Base-by-base conservation (phyloP, 2,329 filamentous ascomycete species). In the Aurifilum marmelostoma region DNA sequence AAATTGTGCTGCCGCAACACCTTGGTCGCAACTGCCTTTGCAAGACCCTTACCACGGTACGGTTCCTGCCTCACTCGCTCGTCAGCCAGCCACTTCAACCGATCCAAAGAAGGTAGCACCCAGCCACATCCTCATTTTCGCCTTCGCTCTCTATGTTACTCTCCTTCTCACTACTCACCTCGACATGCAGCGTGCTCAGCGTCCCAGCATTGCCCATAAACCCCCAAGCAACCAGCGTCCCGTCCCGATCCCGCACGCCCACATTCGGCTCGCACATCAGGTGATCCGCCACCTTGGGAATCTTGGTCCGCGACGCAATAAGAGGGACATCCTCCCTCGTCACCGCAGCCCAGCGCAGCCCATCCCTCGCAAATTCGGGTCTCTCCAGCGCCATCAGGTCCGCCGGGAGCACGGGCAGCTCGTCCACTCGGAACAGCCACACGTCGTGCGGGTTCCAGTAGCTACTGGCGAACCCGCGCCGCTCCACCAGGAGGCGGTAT, bases 1-100 rank as follows among this genome's bases (percentile, higher is more conserved):
- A 82, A 87, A 43, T 84, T 79, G 61, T 83, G 80, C 52, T 88
- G 83, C 4, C 79, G 79, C 60, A 92, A 83, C 2, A 92, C 76
- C 75, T 85, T 90, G 32, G 82, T 79, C 0, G 86, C 85, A 4
- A 92, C 79, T 0, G 82, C 81, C 75, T 89, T 91, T 1, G 89
- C 90, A 39, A 92, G 78, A 0, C 91, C 90, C 56, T 79, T 82
- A 0, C 88, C 85, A 39, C 91, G 85, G 72, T 87, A 90, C 1
- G 81, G 74, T 56, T 85, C 82, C 82, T 85, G 27, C 43, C 39
- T 41, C 41, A 2, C n/a, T 32, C n/a, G 63, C 67, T n/a, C n/a
- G n/a, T n/a, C n/a, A n/a, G n/a, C n/a, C 54, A 67, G 68, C n/a
- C 24, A 18, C 9, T 37, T 29, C 8, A 41, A 27, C 12, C 32